Percentiles rank a stretch among this genome's conserved stretches.
phyloP scores from a whole-genome alignment of 148 eudicot species.

The Linanthus parryae region DNA sequence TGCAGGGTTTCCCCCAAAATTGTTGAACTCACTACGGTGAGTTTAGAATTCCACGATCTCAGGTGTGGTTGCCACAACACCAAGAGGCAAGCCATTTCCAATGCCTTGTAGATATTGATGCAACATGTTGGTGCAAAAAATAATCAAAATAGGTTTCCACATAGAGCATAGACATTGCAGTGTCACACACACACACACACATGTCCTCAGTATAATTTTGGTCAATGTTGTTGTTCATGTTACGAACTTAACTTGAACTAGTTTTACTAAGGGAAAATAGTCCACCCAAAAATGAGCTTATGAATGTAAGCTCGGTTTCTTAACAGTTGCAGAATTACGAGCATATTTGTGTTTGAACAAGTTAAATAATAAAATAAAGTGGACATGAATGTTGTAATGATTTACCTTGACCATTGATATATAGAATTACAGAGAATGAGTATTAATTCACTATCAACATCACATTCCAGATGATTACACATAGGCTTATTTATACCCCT shows the following conservation, averaged over 20 bases:
- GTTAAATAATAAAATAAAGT: not conserved
- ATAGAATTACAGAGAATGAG: too few relatives aligned
- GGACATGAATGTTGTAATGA: not conserved
- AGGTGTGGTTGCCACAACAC: conserved; percentile 95
- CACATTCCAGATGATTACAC: too few relatives aligned
- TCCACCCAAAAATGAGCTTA: too few relatives aligned
- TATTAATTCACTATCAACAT: too few relatives aligned
- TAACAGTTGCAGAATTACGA: not conserved
- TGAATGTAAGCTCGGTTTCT: not conserved
- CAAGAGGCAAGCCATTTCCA: conserved; percentile 95
- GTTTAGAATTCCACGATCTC: conserved; percentile 83
- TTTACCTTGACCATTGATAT: conserved; percentile 96
- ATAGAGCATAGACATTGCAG: too few relatives aligned
- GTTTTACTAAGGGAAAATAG: too few relatives aligned
- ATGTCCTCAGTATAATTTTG: too few relatives aligned
- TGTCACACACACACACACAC: too few relatives aligned
- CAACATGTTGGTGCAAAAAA: not conserved
- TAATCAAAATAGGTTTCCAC: not conserved
- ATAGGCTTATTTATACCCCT: too few relatives aligned
- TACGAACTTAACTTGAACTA: too few relatives aligned
- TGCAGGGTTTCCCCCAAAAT: conserved; percentile 97
- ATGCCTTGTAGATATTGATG: conserved; percentile 52
- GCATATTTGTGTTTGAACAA: too few relatives aligned
- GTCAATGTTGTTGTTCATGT: too few relatives aligned
- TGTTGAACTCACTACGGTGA: conserved; percentile 78